Base-by-base conservation (phyloP, 257 asterid species). In the Nyctanthes arbortristis region DNA sequence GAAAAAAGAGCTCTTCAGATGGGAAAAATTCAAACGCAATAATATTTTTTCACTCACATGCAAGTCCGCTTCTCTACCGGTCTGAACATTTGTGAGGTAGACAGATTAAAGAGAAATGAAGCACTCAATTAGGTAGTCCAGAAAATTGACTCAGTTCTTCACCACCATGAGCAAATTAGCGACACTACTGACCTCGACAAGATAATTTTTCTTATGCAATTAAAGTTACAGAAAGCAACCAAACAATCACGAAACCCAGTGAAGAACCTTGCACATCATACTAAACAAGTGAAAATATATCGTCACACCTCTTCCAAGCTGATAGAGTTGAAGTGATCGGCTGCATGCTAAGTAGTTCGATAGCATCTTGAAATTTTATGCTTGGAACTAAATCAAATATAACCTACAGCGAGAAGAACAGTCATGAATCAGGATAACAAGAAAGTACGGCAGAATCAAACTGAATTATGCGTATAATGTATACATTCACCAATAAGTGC, bases 271-370 rank as follows among this genome's bases (percentile, higher is more conserved):
- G 68, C 28, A 67, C 37, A 62, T 2, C 35, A 18, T 45, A 49
- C 47, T 5, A 65, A 65, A 49, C 45, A 52, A 59, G 75, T 34
- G 72, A 28, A 58, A 65, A 73, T 59, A 27, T 62, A 64, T 49
- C 67, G 61, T 33, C 68, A 72, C 75, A 93, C 99, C 97, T 89
- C 86, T 82, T 93, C 96, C 96, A 90, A 82, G 99, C 99, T 66
- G 88, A 96, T 45, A 89, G 70, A 77, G 88, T 87, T 62, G 99
- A 93, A 78, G 92, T 85, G 76, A 89, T 89, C 12, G 99, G 99
- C 89, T 93, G 97, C 99, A 89, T 87, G 88, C 96, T 91, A 65
- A 93, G 88, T 80, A 93, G 83, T 82, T 93, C 92, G 60, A 93
- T 77, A 27, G 96, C 97, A 85, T 91, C 97, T 84, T 87, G 96